Conservation (phyloP, 2,329 filamentous ascomycete species). For the Alternaria rosae region DNA sequence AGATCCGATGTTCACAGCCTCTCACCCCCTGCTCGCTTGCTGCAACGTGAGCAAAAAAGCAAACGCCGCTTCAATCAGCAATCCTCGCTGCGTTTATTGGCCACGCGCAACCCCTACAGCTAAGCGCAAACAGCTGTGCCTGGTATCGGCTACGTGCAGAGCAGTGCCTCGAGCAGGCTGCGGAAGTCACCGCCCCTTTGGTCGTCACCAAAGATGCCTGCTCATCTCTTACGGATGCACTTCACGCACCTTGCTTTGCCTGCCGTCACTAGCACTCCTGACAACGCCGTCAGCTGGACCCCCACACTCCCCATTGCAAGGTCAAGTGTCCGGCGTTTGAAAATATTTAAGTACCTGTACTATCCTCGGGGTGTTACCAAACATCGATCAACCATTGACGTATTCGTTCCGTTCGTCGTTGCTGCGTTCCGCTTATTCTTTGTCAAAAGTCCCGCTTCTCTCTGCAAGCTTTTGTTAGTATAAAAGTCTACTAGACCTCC, state of each 20-base stretch:
- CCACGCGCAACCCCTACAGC: conserved; percentile 20
- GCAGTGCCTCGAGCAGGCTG: conserved; percentile 30
- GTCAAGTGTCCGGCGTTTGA: conserved; percentile 30
- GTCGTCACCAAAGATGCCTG: conserved; percentile 37
- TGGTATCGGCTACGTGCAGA: conserved; percentile 43
- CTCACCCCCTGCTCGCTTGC: conserved; percentile 29
- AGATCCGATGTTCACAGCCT: conserved; percentile 40
- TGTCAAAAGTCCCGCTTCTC: conserved; percentile 41
- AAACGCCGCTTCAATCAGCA: conserved; percentile 38
- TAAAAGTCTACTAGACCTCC: conserved; percentile 32
- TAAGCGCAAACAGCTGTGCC: conserved; percentile 44
- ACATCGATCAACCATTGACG: conserved; percentile 43
- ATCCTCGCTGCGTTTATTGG: conserved; percentile 39
- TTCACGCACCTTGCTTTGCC: conserved; percentile 41
- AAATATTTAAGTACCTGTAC: conserved; percentile 49
- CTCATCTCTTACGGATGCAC: conserved; percentile 32
- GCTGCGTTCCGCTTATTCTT: conserved; percentile 38
- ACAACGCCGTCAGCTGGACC: conserved; percentile 50
- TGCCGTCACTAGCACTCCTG: conserved; percentile 38
- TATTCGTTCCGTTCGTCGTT: conserved; percentile 43
- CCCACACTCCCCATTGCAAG: conserved; percentile 43
- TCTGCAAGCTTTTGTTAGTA: conserved; percentile 34
- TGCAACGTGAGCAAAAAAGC: conserved; percentile 41
- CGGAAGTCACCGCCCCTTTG: conserved; percentile 47
- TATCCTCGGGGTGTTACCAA: conserved; percentile 37